Base-by-base conservation (phyloP, 768 basidiomycete species). In the Holtermanniella nyarrowii region DNA sequence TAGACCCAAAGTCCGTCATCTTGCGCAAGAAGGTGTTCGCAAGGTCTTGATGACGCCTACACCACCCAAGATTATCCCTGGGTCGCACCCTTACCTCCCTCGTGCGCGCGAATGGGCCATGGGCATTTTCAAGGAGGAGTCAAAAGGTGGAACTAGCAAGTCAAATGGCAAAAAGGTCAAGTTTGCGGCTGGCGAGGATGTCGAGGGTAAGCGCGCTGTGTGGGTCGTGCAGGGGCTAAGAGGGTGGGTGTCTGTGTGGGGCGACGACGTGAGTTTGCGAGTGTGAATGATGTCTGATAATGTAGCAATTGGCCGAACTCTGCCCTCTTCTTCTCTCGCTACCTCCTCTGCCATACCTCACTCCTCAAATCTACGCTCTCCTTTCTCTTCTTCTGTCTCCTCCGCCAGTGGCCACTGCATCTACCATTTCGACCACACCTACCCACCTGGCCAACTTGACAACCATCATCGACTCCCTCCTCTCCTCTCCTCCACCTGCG, bases 1-100 rank as follows among this genome's bases (percentile, higher is more conserved):
- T 3, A 76, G 95, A 46, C 95, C 95, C 18, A 96, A 97, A 75
- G 89, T 99, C 48, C 82, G 95, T 50, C 90, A 80, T 71, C 82
- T 84, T 65, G 90, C 91, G 21, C 83, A 84, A 43, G 91, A 96
- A 63, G 79, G 85, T 18, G 78, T 99, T 26, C 79, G 78, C 61
- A 84, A 86, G 59, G 77, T 89, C 3, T 75, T 99, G 27, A 76
- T 78, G 14, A 76, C 76, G 22, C 88, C 90, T 7, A 86, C 88
- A 2, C 76, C 82, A 3, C 93, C 93, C 0, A 76, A 85, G 31
- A 61, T 80, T 4, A 58, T 57, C 3, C 49, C 68, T n/a, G 70
- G 70, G 12, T 72, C 77, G 21, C 95, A 99, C 74, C 91, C 95
- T 0, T 99, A 95, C 67, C 78, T 87, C 0, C 79, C 83, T 37